Conservation (phyloP, 2,329 filamentous ascomycete genomes). For the Diaporthe sp. region DNA sequence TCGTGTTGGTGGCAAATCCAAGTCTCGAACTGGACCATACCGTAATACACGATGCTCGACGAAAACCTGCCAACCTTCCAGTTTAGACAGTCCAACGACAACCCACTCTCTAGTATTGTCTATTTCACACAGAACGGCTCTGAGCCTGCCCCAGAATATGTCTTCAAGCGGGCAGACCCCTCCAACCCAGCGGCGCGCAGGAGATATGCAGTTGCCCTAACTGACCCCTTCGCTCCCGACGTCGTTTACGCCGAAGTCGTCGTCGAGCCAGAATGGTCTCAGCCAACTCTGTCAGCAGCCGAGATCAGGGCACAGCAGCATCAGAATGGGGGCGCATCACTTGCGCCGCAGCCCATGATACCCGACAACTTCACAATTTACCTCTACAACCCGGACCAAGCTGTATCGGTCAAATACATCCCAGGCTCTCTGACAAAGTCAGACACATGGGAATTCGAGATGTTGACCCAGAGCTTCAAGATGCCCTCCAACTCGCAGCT, state of each 20-base stretch:
- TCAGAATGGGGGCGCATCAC: slow-evolving; percentile 52
- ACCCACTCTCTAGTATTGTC: slow-evolving; percentile 68
- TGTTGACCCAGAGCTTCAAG: slow-evolving; percentile 88
- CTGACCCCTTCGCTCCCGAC: slow-evolving; percentile 83
- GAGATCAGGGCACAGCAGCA: slow-evolving; percentile 75
- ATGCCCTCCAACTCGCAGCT: slow-evolving; percentile 82
- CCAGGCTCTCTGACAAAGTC: slow-evolving; percentile 84
- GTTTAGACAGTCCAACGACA: slow-evolving; percentile 65
- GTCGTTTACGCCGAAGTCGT: slow-evolving; percentile 90
- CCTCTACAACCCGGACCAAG: slow-evolving; percentile 94
- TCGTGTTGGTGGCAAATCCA: slow-evolving; percentile 15
- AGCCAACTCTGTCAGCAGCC: slow-evolving; percentile 83
- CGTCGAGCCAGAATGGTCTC: slow-evolving; percentile 86
- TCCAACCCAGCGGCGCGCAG: slow-evolving; percentile 76
- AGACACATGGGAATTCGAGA: slow-evolving; percentile 90
- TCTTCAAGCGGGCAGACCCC: slow-evolving; percentile 82
- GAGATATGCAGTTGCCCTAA: slow-evolving; percentile 87
- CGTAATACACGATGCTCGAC: slow-evolving; percentile 78
- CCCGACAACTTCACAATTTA: slow-evolving; percentile 86
- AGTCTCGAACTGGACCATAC: not conserved
- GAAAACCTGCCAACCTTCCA: slow-evolving; percentile 87
- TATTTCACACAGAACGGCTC: slow-evolving; percentile 80
- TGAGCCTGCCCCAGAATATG: slow-evolving; percentile 83
- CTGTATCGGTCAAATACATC: slow-evolving; percentile 77
- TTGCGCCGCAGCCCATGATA: slow-evolving; percentile 76